Conservation (phyloP, 345 rosid genomes). For the Punica granatum region DNA sequence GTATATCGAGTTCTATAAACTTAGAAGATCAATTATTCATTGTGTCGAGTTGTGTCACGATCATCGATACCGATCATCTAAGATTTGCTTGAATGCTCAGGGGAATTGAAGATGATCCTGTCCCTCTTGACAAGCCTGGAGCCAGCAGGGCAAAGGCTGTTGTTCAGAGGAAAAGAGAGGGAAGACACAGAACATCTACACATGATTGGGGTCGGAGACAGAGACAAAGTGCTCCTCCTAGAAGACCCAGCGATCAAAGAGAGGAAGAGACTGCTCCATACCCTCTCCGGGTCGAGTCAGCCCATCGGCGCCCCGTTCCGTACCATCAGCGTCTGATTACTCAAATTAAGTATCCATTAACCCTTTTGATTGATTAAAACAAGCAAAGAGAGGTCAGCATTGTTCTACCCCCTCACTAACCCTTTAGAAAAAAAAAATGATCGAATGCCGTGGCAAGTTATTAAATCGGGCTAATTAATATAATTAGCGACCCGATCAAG, state of each 20-base stretch:
- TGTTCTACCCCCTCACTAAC: background rate
- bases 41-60: no score
- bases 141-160: slow-evolving; percentile 71
- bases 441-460: background rate
- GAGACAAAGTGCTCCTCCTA: slow-evolving; percentile 68
- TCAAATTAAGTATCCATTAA: background rate
- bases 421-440: background rate
- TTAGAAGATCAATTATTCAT: no score
- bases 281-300: slow-evolving; percentile 18
- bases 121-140: slow-evolving; percentile 61
- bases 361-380: background rate
- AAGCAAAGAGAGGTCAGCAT: background rate
- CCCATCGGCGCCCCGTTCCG: slow-evolving; percentile 25
- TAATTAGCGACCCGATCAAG: background rate
- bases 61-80: no score
- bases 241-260: slow-evolving; percentile 85
- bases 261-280: slow-evolving; percentile 57
- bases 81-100: slow-evolving; percentile 20
- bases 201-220: slow-evolving; percentile 92
- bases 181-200: slow-evolving; percentile 68
- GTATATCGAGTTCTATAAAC: no score
- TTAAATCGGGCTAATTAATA: background rate
- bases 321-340: slow-evolving; percentile 47
- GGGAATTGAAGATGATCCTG: slow-evolving; percentile 76
- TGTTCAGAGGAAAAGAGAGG: slow-evolving; percentile 89